Conservation (phyloP, 2,329 filamentous ascomycete species). For the Claviceps purpurea region DNA sequence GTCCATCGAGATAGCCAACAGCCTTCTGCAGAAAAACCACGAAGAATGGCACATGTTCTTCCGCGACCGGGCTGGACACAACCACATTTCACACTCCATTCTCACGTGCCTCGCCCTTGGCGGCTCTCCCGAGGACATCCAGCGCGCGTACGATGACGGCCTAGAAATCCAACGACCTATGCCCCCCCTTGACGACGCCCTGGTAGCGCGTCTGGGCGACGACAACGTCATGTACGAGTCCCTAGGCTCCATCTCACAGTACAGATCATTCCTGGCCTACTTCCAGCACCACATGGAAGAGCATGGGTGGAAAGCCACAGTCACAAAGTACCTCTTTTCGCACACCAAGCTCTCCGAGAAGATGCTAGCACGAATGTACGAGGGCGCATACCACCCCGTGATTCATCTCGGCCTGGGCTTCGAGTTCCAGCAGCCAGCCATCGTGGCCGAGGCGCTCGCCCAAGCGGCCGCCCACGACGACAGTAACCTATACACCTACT, state of each 20-base stretch:
- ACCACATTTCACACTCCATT: constrained; percentile 20
- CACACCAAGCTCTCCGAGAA: constrained; percentile 41
- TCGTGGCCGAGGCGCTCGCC: constrained; percentile 54
- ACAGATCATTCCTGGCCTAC: constrained; percentile 48
- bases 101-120: constrained; percentile 18
- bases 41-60: constrained; percentile 18
- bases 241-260: constrained; percentile 18
- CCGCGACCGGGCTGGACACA: constrained; percentile 13
- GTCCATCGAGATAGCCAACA: constrained; percentile 8
- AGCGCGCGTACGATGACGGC: constrained; percentile 15
- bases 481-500: constrained; percentile 25
- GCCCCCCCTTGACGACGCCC: constrained; percentile 9
- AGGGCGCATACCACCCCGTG: constrained; percentile 50
- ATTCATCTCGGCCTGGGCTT: constrained; percentile 58
- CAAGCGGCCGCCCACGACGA: constrained; percentile 41
- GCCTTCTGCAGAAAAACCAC: constrained; percentile 18
- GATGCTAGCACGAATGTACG: constrained; percentile 35
- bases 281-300: constrained; percentile 47
- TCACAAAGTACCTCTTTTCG: constrained; percentile 49
- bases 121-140: constrained; percentile 12
- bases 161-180: constrained; percentile 13
- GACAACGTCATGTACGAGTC: neutral
- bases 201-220: constrained; percentile 9
- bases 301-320: constrained; percentile 30
- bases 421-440: constrained; percentile 52